Evolutionary conservation across 208 protist genomes (phyloP).

Genomic region (Crithidia mellificae): DNA sequence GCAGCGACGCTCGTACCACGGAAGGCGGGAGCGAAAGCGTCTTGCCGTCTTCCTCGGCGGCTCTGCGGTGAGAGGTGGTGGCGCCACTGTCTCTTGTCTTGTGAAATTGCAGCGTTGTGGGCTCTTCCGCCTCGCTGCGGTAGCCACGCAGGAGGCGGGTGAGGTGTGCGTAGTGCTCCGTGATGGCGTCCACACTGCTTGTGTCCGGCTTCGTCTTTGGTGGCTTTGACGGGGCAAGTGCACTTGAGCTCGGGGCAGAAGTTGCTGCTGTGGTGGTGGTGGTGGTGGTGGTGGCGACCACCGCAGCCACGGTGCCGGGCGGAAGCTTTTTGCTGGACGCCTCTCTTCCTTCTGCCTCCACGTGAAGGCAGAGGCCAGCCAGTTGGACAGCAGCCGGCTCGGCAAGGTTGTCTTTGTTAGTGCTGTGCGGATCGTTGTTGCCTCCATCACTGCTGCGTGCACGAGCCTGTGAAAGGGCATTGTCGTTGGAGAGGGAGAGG

Average conservation of each 20-base stretch:
- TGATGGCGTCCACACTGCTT: neutral
- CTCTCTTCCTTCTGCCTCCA: too few relatives aligned
- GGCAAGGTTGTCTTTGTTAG: neutral
- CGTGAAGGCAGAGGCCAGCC: too few relatives aligned
- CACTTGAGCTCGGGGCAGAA: neutral
- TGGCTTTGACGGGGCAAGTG: neutral
- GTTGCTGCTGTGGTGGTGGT: neutral
- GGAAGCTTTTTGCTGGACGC: too few relatives aligned
- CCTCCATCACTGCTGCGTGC: neutral
- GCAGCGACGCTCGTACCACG: neutral
- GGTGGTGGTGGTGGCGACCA: too few relatives aligned
- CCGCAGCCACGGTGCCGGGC: too few relatives aligned
- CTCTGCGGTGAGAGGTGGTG: neutral
- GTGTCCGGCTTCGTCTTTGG: neutral
- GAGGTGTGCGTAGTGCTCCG: slow-evolving; percentile 8
- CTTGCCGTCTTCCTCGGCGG: neutral
- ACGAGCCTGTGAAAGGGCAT: neutral
- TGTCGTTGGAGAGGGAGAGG: neutral
- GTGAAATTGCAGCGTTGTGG: neutral
- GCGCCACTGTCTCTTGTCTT: too few relatives aligned
- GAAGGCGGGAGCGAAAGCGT: neutral
- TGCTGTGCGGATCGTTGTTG: neutral
- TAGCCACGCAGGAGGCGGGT: slow-evolving; percentile 5
- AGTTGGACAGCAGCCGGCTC: neutral
- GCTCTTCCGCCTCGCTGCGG: neutral